Conservation (phyloP, 2,329 filamentous ascomycete genomes). For the Nothophoma quercina region DNA sequence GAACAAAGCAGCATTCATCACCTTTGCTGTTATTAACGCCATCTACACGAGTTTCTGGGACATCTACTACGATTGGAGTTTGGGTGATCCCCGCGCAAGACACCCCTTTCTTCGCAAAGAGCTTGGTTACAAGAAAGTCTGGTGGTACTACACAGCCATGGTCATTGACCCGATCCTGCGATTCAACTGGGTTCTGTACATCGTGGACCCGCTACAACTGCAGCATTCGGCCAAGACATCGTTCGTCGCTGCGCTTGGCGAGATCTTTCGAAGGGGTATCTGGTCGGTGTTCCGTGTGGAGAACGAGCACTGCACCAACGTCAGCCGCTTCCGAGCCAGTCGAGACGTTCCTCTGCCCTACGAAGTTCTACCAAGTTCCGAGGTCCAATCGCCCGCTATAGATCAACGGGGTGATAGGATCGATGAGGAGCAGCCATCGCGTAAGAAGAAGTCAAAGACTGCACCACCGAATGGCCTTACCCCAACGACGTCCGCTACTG, state of each 20-base stretch:
- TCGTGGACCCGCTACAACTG: conserved; percentile 77
- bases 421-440: conserved; percentile 44
- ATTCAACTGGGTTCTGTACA: conserved; percentile 95
- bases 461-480: conserved; percentile 12
- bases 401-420: conserved; percentile 15
- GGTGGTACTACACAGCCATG: conserved; percentile 90
- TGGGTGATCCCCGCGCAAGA: conserved; percentile 78
- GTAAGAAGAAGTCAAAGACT: conserved; percentile 11
- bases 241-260: conserved; percentile 79
- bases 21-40: conserved; percentile 81
- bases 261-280: conserved; percentile 83
- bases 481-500: conserved; percentile 17
- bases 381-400: conserved; percentile 7
- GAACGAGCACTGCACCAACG: conserved; percentile 89
- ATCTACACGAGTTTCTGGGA: conserved; percentile 92
- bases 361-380: conserved; percentile 51
- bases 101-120: conserved; percentile 72
- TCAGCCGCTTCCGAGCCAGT: conserved; percentile 86
- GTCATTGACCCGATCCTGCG: conserved; percentile 81
- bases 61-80: conserved; percentile 92
- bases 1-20: conserved; percentile 76
- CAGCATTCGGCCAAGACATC: conserved; percentile 86
- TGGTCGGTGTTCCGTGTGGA: conserved; percentile 96
- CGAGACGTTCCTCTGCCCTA: conserved; percentile 90
- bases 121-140: conserved; percentile 77